Conservation (phyloP, 2,329 filamentous ascomycete genomes). For the Ophidiomyces ophidiicola region DNA sequence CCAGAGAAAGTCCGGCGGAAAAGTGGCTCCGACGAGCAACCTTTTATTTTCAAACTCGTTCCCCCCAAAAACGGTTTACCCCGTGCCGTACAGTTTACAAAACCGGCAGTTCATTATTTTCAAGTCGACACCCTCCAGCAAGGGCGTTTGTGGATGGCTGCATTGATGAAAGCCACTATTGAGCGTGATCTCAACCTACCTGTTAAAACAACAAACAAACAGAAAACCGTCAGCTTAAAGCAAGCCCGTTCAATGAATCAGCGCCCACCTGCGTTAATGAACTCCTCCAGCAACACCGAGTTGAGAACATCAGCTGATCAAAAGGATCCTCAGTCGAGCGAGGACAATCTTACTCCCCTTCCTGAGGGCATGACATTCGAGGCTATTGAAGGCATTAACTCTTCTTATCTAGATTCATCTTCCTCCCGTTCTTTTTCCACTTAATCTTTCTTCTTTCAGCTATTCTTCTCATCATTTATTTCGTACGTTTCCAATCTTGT, state of each 20-base stretch:
- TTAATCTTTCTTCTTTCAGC: neutral
- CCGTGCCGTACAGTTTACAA: conserved; percentile 90
- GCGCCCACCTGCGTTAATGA: conserved; percentile 79
- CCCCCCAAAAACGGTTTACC: conserved; percentile 79
- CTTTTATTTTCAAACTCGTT: conserved; percentile 97
- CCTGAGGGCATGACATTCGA: conserved; percentile 9
- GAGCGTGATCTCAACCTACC: conserved; percentile 69
- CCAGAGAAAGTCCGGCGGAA: conserved; percentile 3
- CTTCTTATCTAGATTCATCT: conserved; percentile 5
- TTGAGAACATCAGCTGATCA: conserved; percentile 7
- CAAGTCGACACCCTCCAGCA: conserved; percentile 82
- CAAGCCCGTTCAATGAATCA: conserved; percentile 83
- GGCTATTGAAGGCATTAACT: conserved; percentile 14
- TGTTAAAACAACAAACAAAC: conserved; percentile 80
- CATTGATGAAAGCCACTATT: conserved; percentile 96
- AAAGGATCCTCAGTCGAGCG: conserved; percentile 25
- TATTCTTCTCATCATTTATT: conserved; percentile 6
- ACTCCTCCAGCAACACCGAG: conserved; percentile 29
- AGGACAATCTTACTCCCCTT: conserved; percentile 18
- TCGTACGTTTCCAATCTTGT: conserved; percentile 8
- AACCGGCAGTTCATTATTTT: conserved; percentile 94
- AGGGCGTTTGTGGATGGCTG: conserved; percentile 94
- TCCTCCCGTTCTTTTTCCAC: conserved; percentile 9
- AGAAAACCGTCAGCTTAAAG: conserved; percentile 85
- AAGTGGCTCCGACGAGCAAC: conserved; percentile 40